Conservation (phyloP, 345 rosid genomes). For the Eucalyptus cladocalyx region DNA sequence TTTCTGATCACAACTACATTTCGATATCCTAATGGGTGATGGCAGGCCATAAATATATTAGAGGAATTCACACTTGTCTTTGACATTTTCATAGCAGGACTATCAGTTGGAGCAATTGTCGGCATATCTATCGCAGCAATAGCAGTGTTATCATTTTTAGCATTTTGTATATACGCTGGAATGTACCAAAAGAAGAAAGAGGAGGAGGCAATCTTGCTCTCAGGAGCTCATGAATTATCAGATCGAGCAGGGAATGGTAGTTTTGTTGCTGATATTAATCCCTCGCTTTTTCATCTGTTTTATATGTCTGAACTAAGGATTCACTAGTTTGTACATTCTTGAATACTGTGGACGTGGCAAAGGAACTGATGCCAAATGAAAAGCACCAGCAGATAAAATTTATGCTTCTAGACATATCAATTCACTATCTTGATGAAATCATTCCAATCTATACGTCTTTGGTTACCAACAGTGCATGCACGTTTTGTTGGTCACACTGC, state of each 20-base stretch:
- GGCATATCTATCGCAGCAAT: constrained; percentile 49
- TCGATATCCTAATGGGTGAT: not conserved
- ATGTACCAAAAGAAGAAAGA: constrained; percentile 37
- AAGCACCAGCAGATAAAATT: not conserved
- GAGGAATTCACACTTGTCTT: not conserved
- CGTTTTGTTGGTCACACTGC: not conserved
- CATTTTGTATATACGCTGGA: constrained; percentile 17
- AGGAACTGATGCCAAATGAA: not conserved
- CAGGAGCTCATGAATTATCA: constrained; percentile 21
- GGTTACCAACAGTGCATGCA: not conserved
- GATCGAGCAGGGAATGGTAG: constrained; percentile 24
- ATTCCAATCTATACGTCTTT: not conserved
- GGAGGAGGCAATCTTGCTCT: constrained; percentile 17
- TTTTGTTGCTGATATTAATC: not conserved
- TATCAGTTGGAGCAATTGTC: constrained; percentile 46
- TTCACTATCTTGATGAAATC: not conserved
- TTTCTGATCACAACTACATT: not conserved
- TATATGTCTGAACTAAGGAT: not conserved
- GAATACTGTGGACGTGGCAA: not conserved
- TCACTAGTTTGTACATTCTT: not conserved
- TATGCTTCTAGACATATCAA: not conserved
- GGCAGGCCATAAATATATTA: not conserved
- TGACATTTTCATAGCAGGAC: constrained; percentile 28
- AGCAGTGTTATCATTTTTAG: constrained; percentile 23
- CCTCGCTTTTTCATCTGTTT: not conserved